Evolutionary conservation across 441 rosid genomes (phyloP).

Genomic region (Arabidopsis lyrata): DNA sequence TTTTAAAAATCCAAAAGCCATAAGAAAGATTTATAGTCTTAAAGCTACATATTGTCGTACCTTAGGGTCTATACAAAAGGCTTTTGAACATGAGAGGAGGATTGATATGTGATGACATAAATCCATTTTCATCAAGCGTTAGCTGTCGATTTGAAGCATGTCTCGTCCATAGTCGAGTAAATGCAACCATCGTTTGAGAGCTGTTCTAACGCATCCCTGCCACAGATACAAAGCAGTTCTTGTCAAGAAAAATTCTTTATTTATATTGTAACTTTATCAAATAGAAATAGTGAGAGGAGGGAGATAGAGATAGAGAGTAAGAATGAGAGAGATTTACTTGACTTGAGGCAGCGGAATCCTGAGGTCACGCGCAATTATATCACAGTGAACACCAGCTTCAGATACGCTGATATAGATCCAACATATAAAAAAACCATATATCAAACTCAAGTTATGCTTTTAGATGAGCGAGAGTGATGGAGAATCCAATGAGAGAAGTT

Average conservation of each 20-base stretch:
- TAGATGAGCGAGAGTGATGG: background rate
- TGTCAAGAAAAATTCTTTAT: conserved; percentile 11
- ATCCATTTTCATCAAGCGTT: conserved; percentile 52
- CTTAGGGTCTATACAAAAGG: conserved; percentile 25
- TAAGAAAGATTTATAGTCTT: background rate
- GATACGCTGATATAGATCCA: conserved; percentile 46
- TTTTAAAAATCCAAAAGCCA: conserved; percentile 13
- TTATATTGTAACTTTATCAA: background rate
- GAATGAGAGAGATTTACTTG: conserved; percentile 55
- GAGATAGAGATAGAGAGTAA: background rate
- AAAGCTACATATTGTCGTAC: conserved; percentile 17
- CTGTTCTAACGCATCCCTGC: conserved; percentile 73
- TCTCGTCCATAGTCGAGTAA: conserved; percentile 75
- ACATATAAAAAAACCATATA: conserved; percentile 14
- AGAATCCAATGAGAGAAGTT: conserved; percentile 2
- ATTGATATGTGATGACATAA: conserved; percentile 7
- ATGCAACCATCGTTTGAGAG: conserved; percentile 72
- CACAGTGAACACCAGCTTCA: conserved; percentile 68
- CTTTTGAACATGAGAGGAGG: conserved; percentile 24
- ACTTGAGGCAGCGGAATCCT: conserved; percentile 64
- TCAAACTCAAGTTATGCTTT: conserved; percentile 4
- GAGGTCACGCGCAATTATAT: conserved; percentile 64
- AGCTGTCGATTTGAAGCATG: conserved; percentile 69
- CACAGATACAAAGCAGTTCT: conserved; percentile 24
- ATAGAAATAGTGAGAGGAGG: background rate